These are phyloP conservation scores for Rosa hybrid DNA, from an alignment of 331 rosid species.

Conservation along the genomic window DNA sequence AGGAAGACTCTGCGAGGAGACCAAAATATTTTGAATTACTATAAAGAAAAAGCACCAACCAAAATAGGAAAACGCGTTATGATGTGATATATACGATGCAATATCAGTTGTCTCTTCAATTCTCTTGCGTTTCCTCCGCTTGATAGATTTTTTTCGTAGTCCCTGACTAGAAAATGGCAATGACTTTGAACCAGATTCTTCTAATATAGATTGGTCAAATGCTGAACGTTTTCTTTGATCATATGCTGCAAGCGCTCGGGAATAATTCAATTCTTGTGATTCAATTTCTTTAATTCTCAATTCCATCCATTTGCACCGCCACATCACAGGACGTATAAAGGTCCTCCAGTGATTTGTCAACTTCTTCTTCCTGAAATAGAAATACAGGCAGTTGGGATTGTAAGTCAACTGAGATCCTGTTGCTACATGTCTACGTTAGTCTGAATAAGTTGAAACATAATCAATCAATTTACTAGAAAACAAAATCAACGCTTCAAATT, in stretches of 20 bases:
- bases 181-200: conserved; percentile 64
- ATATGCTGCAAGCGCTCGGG: conserved; percentile 53
- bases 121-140: conserved; percentile 80
- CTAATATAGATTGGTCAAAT: conserved; percentile 38
- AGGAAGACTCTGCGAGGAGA: conserved; percentile 2
- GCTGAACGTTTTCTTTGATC: conserved; percentile 45
- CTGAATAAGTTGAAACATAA: not conserved
- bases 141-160: conserved; percentile 43
- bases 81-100: conserved; percentile 66
- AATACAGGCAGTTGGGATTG: conserved; percentile 25
- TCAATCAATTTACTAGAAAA: not conserved
- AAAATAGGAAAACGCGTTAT: conserved; percentile 68
- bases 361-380: conserved; percentile 68
- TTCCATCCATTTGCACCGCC: conserved; percentile 95
- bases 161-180: conserved; percentile 53
- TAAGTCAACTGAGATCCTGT: conserved; percentile 3
- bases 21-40: not conserved
- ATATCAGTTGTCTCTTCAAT: conserved; percentile 66
- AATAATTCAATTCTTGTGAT: conserved; percentile 57
- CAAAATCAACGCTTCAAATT: not conserved
- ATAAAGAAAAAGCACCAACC: conserved; percentile 46
- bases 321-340: conserved; percentile 75
- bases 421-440: not conserved
- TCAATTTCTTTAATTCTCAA: conserved; percentile 69
- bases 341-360: conserved; percentile 87